Evolutionary conservation across 306 rosid genomes (phyloP).

Genomic region (Rubus idaeus): DNA sequence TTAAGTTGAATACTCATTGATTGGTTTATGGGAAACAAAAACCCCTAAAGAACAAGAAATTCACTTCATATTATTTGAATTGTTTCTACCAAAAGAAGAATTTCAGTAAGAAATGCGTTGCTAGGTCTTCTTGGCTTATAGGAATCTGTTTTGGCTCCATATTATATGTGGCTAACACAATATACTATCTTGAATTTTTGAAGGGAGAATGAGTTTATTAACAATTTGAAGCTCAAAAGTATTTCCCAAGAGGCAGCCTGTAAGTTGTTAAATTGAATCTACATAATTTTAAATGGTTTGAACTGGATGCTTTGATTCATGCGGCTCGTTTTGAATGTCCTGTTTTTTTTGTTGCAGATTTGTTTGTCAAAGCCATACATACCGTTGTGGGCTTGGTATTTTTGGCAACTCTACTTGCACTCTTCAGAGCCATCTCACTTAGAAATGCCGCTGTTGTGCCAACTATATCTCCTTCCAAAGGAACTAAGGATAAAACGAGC

Average conservation of each 20-base stretch:
- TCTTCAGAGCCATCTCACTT: constrained; percentile 59
- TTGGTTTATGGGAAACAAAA: background rate
- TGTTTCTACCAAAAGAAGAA: background rate
- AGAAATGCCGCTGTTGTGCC: constrained; percentile 38
- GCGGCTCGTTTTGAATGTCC: constrained; percentile 1
- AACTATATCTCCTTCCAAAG: constrained; percentile 38
- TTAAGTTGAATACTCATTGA: constrained; percentile 1
- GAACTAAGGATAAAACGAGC: constrained; percentile 39
- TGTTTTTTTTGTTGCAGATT: constrained; percentile 52
- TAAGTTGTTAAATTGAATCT: constrained; percentile 40
- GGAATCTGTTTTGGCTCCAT: background rate
- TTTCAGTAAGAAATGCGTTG: constrained; percentile 9
- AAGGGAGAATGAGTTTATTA: constrained; percentile 62
- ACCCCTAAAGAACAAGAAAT: no score
- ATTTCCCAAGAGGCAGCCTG: constrained; percentile 59
- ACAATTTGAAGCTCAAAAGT: constrained; percentile 42
- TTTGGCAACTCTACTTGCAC: constrained; percentile 64
- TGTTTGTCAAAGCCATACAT: constrained; percentile 61
- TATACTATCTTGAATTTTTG: constrained; percentile 25
- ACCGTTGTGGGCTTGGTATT: constrained; percentile 51
- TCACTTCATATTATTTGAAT: background rate
- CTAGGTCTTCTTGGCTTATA: background rate
- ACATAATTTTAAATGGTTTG: constrained; percentile 1
- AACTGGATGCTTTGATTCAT: background rate
- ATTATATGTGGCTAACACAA: constrained; percentile 5